Percentiles rank a stretch among this genome's conserved stretches.
These are phyloP conservation scores for Endotrypanum monterogeii DNA, from an alignment of 208 protist species.

Conservation along the genomic window DNA sequence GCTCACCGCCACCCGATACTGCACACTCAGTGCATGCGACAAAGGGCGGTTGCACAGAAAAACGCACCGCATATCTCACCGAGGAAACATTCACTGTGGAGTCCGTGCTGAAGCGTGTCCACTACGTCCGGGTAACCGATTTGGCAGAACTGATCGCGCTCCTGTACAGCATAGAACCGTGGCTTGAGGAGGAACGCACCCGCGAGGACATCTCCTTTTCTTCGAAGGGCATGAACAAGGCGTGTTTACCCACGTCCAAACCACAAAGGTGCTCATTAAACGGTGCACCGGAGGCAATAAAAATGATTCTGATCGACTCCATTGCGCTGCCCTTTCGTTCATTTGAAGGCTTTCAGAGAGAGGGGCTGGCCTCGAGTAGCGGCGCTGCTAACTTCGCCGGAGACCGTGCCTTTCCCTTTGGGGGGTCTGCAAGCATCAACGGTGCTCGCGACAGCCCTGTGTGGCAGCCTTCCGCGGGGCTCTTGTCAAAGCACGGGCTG, in stretches of 20 bases:
- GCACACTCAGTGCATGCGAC: not conserved
- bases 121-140: slow-evolving; percentile 71
- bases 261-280: not conserved
- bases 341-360: slow-evolving; percentile 16
- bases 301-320: slow-evolving; percentile 87
- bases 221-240: not conserved
- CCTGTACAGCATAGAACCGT: slow-evolving; percentile 37
- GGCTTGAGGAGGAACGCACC: not conserved
- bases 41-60: too few relatives aligned
- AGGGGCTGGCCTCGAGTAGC: not conserved
- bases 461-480: not conserved
- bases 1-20: not conserved
- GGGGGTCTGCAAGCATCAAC: too few relatives aligned
- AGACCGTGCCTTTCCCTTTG: not conserved
- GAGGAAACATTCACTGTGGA: slow-evolving; percentile 39
- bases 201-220: not conserved
- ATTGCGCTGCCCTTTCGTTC: slow-evolving; percentile 85
- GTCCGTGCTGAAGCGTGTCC: slow-evolving; percentile 58
- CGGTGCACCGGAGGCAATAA: slow-evolving; percentile 1
- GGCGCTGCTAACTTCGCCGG: not conserved
- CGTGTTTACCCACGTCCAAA: not conserved
- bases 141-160: slow-evolving; percentile 57
- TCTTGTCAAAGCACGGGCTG: slow-evolving; percentile 13
- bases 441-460: not conserved
- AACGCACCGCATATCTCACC: not conserved